Base-by-base conservation (phyloP, 805 yeast genomes). In the Yamadazyma ubonensis region DNA sequence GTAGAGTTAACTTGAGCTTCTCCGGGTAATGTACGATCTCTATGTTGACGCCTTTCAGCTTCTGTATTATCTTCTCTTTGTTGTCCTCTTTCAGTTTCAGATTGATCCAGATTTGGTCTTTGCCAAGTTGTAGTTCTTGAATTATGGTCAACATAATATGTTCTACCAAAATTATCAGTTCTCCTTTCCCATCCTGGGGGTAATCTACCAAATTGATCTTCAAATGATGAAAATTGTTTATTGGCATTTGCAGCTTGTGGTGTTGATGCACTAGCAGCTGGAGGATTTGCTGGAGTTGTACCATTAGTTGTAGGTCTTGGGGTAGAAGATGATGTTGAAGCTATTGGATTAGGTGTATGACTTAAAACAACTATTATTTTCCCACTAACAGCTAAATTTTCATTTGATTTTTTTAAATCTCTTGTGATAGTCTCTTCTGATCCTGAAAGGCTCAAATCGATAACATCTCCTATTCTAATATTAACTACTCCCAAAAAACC, bases 151-250 rank as follows among this genome's bases (percentile, higher is more conserved):
- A 93, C 99, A 59, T 91, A 93, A 65, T 93, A 93, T 1, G 98
- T 91, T 58, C 99, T 79, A 20, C 99, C 99, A 56, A 89, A 86
- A 62, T 89, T 88, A 63, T 93, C 99, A 1, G 98, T 90, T 66
- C 99, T 79, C 53, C 99, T 81, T 65, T 93, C 99, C 98, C 99
- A 93, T 3, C 99, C 99, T 5, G 96, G 88, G 3, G 99, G 99
- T 51, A 93, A 73, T 58, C 96, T 76, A 30, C 99, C 99, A 54
- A 81, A 79, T 62, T 91, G 98, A 66, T 93, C 99, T 65, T 93
- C 99, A 61, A 93, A 93, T 2, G 98, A 87, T 4, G 96, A 86
- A 53, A 82, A 83, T 56, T 83, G 95, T 55, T 89, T 78, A 11
- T 43, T 39, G 8, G 52, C 38, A 14, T 54, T 41, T 5, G 49